Base-by-base conservation (phyloP, 257 asterid genomes). In the Echites panduratus region DNA sequence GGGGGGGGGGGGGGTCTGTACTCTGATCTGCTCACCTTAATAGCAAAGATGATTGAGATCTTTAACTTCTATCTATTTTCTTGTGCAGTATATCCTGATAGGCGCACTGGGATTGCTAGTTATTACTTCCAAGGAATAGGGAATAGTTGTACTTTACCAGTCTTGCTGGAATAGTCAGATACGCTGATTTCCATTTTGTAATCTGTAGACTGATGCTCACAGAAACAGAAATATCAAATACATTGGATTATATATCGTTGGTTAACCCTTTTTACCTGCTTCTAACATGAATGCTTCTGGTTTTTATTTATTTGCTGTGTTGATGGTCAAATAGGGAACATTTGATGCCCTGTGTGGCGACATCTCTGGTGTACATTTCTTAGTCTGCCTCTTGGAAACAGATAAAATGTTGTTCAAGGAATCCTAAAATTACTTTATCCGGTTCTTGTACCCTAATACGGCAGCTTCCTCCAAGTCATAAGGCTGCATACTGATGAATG, bases 61-160 rank as follows among this genome's bases (percentile, higher is more conserved):
- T 41, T n/a, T 77, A 29, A 70, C 81, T 47, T 74, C 61, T n/a
- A 9, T 5, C 66, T 68, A 67, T 50, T 61, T 61, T 8, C 63
- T 67, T 35, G 48, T 88, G 92, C 97, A 90, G 97, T 90, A 90
- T 80, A 82, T 93, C 74, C 81, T 93, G 81, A 93, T 93, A 73
- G 97, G 98, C 54, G 96, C 93, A 45, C 72, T 93, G 84, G 98
- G 98, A 43, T 79, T 93, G 88, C 85, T 93, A 81, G 98, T 93
- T 74, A 87, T 93, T 77, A 93, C 98, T 73, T 93, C 98, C 22
- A 93, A 93, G 86, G 98, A 93, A 35, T 89, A 85, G 83, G 68
- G 54, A 49, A 17, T 24, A 7, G 13, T 61, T 72, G 27, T 41
- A 17, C 50, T n/a, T 22, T 44, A 16, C 17, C 70, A 29, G n/a